Conservation (phyloP, 768 basidiomycete genomes). For the Tulasnella calospora region DNA sequence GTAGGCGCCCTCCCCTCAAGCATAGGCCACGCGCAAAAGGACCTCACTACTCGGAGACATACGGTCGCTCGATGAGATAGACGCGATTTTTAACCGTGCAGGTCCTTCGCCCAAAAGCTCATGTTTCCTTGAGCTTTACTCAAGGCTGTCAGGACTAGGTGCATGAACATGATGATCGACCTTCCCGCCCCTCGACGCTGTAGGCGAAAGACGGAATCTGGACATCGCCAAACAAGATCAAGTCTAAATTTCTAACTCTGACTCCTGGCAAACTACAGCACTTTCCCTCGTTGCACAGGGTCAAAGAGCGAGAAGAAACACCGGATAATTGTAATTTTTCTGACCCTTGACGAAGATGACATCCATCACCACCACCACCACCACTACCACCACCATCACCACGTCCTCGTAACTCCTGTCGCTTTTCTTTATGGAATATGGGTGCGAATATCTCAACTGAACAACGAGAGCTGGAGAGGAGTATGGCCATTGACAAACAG, state of each 20-base stretch:
- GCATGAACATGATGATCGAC: too few relatives aligned
- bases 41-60: background rate
- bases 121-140: too few relatives aligned
- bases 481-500: slow-evolving; percentile 33
- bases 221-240: too few relatives aligned
- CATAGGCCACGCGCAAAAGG: background rate
- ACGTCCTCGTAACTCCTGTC: background rate
- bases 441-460: slow-evolving; percentile 28
- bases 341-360: too few relatives aligned
- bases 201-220: too few relatives aligned
- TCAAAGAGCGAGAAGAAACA: slow-evolving; percentile 43
- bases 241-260: too few relatives aligned
- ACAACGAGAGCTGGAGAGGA: slow-evolving; percentile 11
- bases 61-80: background rate
- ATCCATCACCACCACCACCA: background rate
- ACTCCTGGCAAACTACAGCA: background rate
- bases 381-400: slow-evolving; percentile 19
- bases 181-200: too few relatives aligned
- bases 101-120: too few relatives aligned
- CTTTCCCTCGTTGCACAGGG: background rate
- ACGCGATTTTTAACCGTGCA: background rate
- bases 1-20: background rate
- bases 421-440: background rate
- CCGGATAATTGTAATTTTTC: slow-evolving; percentile 35
- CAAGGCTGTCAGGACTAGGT: too few relatives aligned